These are phyloP conservation scores for Terana coerulea DNA, from an alignment of 768 basidiomycete species.

Conservation along the genomic window DNA sequence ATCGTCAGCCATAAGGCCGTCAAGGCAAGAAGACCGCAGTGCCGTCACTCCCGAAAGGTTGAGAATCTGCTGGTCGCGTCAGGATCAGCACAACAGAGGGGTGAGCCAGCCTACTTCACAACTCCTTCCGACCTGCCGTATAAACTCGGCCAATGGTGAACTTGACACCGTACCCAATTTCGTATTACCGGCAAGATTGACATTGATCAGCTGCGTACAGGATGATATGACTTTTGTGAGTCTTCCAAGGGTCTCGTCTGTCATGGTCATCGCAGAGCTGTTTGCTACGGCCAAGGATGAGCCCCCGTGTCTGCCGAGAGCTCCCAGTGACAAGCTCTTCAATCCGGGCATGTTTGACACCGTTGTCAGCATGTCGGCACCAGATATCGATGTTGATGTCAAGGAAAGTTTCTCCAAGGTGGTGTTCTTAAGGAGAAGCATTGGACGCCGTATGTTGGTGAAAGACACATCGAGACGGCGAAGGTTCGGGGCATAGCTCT, in stretches of 20 bases:
- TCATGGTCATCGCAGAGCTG: slow-evolving; percentile 51
- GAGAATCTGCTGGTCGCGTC: slow-evolving; percentile 39
- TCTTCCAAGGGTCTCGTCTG: slow-evolving; percentile 40
- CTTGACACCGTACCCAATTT: slow-evolving; percentile 45
- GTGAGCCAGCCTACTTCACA: slow-evolving; percentile 42
- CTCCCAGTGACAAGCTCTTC: slow-evolving; percentile 51
- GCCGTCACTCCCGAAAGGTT: slow-evolving; percentile 53
- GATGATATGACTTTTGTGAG: slow-evolving; percentile 40
- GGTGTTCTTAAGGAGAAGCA: slow-evolving; percentile 9
- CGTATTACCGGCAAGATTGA: slow-evolving; percentile 62
- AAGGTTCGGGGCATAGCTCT: slow-evolving; percentile 43
- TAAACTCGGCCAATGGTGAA: slow-evolving; percentile 40
- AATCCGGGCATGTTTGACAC: slow-evolving; percentile 39
- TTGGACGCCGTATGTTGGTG: slow-evolving; percentile 46
- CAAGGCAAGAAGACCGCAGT: slow-evolving; percentile 49
- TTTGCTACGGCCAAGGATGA: slow-evolving; percentile 42
- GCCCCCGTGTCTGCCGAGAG: slow-evolving; percentile 48
- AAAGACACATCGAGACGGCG: slow-evolving; percentile 62
- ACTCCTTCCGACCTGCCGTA: slow-evolving; percentile 50
- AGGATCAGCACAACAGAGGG: background rate
- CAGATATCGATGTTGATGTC: slow-evolving; percentile 48
- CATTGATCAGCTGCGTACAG: slow-evolving; percentile 39
- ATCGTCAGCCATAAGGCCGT: slow-evolving; percentile 40
- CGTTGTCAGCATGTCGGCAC: slow-evolving; percentile 37
- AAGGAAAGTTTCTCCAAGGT: slow-evolving; percentile 59